Percentiles rank a stretch among this genome's conserved stretches.
Evolutionary conservation across 768 basidiomycete genomes (phyloP).

Genomic region (Sporobolomyces phaffii): DNA sequence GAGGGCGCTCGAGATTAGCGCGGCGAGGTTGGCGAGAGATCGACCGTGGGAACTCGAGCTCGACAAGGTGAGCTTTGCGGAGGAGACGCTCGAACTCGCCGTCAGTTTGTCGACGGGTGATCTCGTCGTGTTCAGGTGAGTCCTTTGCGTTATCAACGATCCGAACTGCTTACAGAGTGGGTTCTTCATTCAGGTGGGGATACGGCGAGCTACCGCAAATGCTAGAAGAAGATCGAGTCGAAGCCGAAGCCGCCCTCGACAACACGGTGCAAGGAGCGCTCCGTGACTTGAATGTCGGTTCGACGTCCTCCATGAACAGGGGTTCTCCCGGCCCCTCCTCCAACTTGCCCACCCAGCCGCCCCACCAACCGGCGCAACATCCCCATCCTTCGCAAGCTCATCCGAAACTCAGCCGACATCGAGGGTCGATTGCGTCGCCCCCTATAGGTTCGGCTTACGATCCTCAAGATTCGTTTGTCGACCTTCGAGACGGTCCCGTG

Average conservation of each 20-base stretch:
- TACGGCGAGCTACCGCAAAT: slow-evolving; percentile 19
- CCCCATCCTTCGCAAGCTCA: not conserved
- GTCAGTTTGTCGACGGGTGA: slow-evolving; percentile 48
- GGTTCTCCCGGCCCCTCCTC: no score
- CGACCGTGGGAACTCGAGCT: slow-evolving; percentile 46
- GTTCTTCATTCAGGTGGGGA: slow-evolving; percentile 1
- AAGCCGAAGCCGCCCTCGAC: slow-evolving; percentile 6
- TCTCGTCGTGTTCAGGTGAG: slow-evolving; percentile 47
- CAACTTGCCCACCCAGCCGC: no score
- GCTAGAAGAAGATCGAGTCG: slow-evolving; percentile 12
- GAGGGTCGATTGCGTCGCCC: not conserved
- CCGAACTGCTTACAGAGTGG: no score
- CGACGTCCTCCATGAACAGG: no score
- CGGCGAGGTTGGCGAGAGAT: slow-evolving; percentile 43
- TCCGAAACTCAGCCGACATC: not conserved
- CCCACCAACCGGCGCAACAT: not conserved
- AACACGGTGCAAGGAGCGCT: slow-evolving; percentile 19
- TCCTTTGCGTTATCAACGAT: not conserved
- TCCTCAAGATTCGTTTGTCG: slow-evolving; percentile 22
- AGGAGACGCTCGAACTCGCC: slow-evolving; percentile 47
- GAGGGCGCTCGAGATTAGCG: slow-evolving; percentile 35
- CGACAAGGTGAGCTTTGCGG: slow-evolving; percentile 46
- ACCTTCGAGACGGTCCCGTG: slow-evolving; percentile 3
- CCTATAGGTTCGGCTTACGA: not conserved
- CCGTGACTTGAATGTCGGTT: slow-evolving; percentile 16